Conservation (phyloP, 352 stramenopile species). For the Globisporangium yorkense region DNA sequence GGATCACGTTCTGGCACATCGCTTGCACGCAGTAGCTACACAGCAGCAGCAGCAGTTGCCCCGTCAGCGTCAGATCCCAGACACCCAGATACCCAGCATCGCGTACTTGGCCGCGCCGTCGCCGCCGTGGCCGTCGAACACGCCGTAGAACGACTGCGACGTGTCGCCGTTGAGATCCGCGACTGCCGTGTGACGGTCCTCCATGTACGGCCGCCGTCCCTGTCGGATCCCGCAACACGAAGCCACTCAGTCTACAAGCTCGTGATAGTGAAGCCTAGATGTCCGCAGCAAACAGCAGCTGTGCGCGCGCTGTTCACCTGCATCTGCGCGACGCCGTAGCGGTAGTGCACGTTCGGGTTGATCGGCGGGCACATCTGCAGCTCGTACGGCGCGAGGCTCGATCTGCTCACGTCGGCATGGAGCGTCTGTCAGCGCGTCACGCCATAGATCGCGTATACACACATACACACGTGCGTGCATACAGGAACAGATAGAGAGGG, state of each 20-base stretch:
- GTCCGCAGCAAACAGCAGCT: too few relatives aligned
- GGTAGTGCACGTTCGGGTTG: conserved; percentile 71
- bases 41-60: not conserved
- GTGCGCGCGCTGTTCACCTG: conserved; percentile 29
- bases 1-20: conserved; percentile 81
- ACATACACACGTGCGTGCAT: not conserved
- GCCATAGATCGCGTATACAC: too few relatives aligned
- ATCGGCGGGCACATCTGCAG: conserved; percentile 68
- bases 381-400: conserved; percentile 51
- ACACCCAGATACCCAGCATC: conserved; percentile 2
- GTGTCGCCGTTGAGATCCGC: conserved; percentile 74
- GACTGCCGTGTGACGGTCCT: conserved; percentile 82
- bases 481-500: not conserved
- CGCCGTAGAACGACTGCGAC: conserved; percentile 86
- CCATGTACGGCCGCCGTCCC: conserved; percentile 87
- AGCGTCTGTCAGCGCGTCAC: not conserved
- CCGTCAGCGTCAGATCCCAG: not conserved
- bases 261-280: too few relatives aligned
- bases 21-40: conserved; percentile 74
- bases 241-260: not conserved
- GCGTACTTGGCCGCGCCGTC: conserved; percentile 84
- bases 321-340: conserved; percentile 82
- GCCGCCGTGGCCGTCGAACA: conserved; percentile 93
- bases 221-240: conserved; percentile 5
- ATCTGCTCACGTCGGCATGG: conserved; percentile 15